Evolutionary conservation across 139 green algal species (phyloP), one percentile per base, ranked within the genome.

Genomic region (Nannochloris sp.): DNA sequence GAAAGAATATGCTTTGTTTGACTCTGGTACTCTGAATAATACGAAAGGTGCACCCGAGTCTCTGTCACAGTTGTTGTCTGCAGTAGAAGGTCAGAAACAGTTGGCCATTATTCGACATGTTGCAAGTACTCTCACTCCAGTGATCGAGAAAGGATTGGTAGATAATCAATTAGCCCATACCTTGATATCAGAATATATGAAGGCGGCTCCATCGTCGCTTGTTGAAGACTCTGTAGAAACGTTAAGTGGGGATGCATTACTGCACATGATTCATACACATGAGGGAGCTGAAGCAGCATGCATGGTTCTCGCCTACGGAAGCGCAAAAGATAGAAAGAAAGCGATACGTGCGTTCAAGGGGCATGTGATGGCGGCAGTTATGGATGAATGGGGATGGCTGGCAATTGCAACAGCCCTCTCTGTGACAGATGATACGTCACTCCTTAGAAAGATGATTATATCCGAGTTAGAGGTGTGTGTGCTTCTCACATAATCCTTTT

Each of bases 211-310:
- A 2, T 60, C 70, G 6, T 63, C 65, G 1, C 69, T 77, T 6
- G 80, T 93, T 20, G 69, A 83, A 67, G 87, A 95, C 36, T 77
- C 80, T 13, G 77, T 91, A 10, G 78, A 91, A 66, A 85, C 72
- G 33, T 66, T 96, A 49, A 70, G 66, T 0, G 76, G 87, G 11
- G 78, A 84, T 23, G 68, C 75, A 9, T 66, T 92, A 55, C 65
- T 96, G 63, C 87, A 87, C 63, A 91, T 95, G 79, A 85, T 93
- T 71, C 89, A 96, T 76, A 95, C 89, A 29, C 83, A 84, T 36
- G 80, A 93, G 3, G 89, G 89, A 31, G 79, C 81, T 2, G 68
- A 68, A 11, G 88, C 79, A 1, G 82, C 72, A 20, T 89, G 79
- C 75, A 80, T 80, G 61, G 80, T 86, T 28, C 50, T 94, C 12